Evolutionary conservation across 2,329 filamentous ascomycete species (phyloP).

Genomic region (Dissoconium aciculare): DNA sequence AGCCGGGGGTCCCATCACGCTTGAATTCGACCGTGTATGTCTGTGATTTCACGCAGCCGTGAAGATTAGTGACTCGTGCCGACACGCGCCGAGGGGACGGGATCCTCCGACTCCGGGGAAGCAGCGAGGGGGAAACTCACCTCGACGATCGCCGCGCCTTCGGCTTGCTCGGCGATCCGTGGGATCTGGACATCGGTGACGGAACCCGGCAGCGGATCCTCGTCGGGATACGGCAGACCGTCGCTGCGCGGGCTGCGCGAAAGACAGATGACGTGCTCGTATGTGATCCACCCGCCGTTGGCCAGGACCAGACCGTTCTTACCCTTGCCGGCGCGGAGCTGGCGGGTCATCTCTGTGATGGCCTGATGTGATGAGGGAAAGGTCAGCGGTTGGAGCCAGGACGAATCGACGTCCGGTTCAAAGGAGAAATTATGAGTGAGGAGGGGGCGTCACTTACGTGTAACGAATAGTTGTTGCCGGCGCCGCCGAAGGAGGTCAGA

Average conservation of each 20-base stretch:
- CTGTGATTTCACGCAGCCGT: constrained; percentile 26
- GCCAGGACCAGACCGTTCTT: constrained; percentile 45
- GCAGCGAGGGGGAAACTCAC: no score
- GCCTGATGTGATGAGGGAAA: constrained; percentile 19
- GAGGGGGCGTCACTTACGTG: constrained; percentile 33
- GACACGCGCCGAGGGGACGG: no score
- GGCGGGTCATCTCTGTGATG: constrained; percentile 41
- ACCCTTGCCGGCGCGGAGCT: constrained; percentile 33
- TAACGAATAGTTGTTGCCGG: constrained; percentile 58
- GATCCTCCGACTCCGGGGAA: no score
- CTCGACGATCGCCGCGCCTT: constrained; percentile 40
- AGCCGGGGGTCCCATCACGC: constrained; percentile 34
- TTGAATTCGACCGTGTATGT: constrained; percentile 47
- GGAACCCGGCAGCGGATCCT: constrained; percentile 32
- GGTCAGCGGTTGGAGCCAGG: constrained; percentile 1
- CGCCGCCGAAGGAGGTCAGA: constrained; percentile 53
- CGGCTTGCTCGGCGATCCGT: constrained; percentile 27
- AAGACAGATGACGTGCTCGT: constrained; percentile 48
- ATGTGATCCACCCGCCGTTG: constrained; percentile 51
- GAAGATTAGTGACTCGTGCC: no score
- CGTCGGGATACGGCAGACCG: constrained; percentile 32
- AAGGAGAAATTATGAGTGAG: background rate
- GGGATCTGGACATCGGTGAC: constrained; percentile 29
- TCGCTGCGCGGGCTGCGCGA: constrained; percentile 32
- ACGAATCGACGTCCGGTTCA: background rate